Evolutionary conservation across 2,329 filamentous ascomycete genomes (phyloP).

Genomic region (Curvularia sp.): DNA sequence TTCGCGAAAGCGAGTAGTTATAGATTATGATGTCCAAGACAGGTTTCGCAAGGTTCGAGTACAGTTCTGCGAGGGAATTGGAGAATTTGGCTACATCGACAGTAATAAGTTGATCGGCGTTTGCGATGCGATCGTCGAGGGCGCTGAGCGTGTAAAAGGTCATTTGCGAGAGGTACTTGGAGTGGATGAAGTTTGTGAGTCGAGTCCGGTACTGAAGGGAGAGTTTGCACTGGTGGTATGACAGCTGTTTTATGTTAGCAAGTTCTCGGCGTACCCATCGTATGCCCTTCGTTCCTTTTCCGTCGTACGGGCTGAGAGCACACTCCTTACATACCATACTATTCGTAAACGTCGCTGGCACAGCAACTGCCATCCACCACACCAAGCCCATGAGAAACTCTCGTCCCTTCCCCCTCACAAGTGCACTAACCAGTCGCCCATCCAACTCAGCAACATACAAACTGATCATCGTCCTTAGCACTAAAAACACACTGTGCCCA

Average conservation of each 20-base stretch:
- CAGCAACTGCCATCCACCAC: constrained; percentile 98
- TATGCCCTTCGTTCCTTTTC: neutral
- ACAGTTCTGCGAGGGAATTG: constrained; percentile 91
- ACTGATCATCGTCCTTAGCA: constrained; percentile 89
- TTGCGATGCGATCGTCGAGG: constrained; percentile 96
- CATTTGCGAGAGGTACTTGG: constrained; percentile 95
- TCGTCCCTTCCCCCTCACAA: constrained; percentile 89
- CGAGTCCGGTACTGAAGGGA: constrained; percentile 91
- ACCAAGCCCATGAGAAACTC: constrained; percentile 88
- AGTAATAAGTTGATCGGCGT: constrained; percentile 95
- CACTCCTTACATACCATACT: constrained; percentile 76
- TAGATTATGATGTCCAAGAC: constrained; percentile 96
- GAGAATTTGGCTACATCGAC: constrained; percentile 97
- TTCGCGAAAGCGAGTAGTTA: constrained; percentile 90
- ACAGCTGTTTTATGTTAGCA: constrained; percentile 66
- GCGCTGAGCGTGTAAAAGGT: constrained; percentile 97
- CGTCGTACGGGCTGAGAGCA: neutral
- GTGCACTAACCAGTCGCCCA: constrained; percentile 86
- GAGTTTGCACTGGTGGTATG: constrained; percentile 95
- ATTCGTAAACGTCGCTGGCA: constrained; percentile 97
- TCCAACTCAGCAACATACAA: constrained; percentile 96
- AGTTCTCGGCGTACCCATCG: neutral
- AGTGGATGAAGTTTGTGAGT: constrained; percentile 92
- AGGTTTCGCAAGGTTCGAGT: constrained; percentile 95
- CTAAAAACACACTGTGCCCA: constrained; percentile 92